phyloP scores from a whole-genome alignment of 75 land plant species.

The Isoetes taiwanensis region DNA sequence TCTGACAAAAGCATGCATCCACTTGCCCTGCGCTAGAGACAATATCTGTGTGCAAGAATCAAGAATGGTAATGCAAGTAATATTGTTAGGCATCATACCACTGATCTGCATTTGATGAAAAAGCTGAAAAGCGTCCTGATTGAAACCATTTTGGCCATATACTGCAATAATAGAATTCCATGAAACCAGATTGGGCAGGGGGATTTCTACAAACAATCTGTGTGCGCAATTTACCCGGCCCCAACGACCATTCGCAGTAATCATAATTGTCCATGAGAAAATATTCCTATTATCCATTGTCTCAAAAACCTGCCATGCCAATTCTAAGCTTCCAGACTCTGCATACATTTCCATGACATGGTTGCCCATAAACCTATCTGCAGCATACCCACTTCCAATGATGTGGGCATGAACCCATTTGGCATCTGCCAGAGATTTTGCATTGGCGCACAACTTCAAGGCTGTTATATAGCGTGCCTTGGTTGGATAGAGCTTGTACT shows the following conservation, averaged over 20 bases:
- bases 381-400: conserved; percentile 7
- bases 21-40: conserved; percentile 28
- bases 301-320: conserved; percentile 35
- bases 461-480: too few species aligned
- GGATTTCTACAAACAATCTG: conserved; percentile 37
- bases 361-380: conserved; percentile 24
- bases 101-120: conserved; percentile 22
- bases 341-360: conserved; percentile 27
- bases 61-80: conserved; percentile 39
- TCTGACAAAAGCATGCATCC: conserved; percentile 31
- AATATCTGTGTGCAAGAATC: conserved; percentile 24
- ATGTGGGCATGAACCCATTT: conserved; percentile 30
- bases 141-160: conserved; percentile 29
- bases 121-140: conserved; percentile 26
- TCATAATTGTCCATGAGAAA: conserved; percentile 34
- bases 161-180: conserved; percentile 43
- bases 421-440: too few species aligned
- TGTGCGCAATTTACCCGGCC: too few species aligned
- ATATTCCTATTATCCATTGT: conserved; percentile 18
- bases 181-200: conserved; percentile 34
- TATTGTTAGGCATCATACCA: conserved; percentile 17
- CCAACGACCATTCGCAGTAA: too few species aligned
- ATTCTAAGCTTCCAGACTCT: conserved; percentile 16
- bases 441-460: too few species aligned
- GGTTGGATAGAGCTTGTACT: too few species aligned